Evolutionary conservation across 345 rosid species (phyloP).

Genomic region (Firmiana major): DNA sequence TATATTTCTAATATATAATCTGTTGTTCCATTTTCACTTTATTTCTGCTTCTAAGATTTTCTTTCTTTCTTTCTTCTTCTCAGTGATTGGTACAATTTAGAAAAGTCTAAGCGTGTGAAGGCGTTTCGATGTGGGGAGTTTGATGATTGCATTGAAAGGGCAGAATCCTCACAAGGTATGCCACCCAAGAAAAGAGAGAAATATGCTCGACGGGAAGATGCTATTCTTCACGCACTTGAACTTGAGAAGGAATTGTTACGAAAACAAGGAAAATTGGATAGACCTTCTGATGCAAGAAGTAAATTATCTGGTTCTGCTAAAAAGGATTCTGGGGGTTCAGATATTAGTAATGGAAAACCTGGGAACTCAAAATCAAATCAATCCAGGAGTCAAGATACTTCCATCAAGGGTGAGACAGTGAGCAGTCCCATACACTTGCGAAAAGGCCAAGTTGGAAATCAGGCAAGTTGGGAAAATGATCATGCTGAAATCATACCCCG

Average conservation of each 20-base stretch:
- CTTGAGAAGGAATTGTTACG: slow-evolving; percentile 71
- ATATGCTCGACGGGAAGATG: slow-evolving; percentile 99
- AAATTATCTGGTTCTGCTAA: slow-evolving; percentile 36
- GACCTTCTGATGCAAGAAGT: slow-evolving; percentile 30
- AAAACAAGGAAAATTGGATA: slow-evolving; percentile 47
- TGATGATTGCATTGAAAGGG: slow-evolving; percentile 91
- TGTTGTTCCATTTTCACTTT: neutral
- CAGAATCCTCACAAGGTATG: slow-evolving; percentile 70
- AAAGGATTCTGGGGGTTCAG: slow-evolving; percentile 45
- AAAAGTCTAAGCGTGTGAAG: slow-evolving; percentile 96
- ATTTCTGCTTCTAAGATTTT: neutral
- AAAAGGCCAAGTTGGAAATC: slow-evolving; percentile 36
- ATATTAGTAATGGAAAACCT: slow-evolving; percentile 34
- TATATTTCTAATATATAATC: neutral
- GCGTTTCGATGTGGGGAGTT: slow-evolving; percentile 97
- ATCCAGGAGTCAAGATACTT: slow-evolving; percentile 29
- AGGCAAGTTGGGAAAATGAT: slow-evolving; percentile 42
- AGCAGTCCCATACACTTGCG: slow-evolving; percentile 21
- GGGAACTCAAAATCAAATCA: slow-evolving; percentile 33
- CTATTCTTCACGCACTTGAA: slow-evolving; percentile 97
- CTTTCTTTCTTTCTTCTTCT: slow-evolving; percentile 7
- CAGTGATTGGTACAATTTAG: slow-evolving; percentile 99
- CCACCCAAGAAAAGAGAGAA: slow-evolving; percentile 95
- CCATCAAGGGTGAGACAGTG: slow-evolving; percentile 24
- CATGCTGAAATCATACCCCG: slow-evolving; percentile 52